Evolutionary conservation across 176 grass and related monocot species (phyloP), one percentile per base, ranked within the genome.

Genomic region (Musa schizocarpa): DNA sequence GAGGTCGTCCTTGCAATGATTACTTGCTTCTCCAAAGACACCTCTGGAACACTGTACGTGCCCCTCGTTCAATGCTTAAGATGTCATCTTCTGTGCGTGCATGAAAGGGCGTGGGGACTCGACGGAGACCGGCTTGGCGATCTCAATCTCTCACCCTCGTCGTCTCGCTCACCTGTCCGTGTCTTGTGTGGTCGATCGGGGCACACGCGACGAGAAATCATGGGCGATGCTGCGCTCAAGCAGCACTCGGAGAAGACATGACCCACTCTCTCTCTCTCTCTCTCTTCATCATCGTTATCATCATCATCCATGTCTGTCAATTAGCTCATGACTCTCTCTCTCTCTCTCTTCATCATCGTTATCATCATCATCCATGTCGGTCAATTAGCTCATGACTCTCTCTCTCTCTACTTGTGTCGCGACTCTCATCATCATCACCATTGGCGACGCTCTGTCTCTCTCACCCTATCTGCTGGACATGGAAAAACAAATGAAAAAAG

Each of bases 161-260:
- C 13, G 0, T 17, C 57, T 62, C 57, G 4, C 57, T 62, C 12
- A 21, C 6, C 57, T 62, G 57, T 61, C 57, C 65, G 68, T 58
- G 56, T 75, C 72, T 81, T 75, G 84, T 82, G 84, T 86, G 84
- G 79, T 86, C 84, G 81, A 86, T 86, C 84, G 82, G 81, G 74
- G 74, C 79, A 86, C 79, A 82, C 62, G 84, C 84, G 54, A 65
- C 59, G 48, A 78, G 84, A 74, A 86, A 86, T 86, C 84, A 82
- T 86, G 56, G 34, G 1, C 26, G 26, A 27, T 27, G 26, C 26
- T 27, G 26, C 26, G 26, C 1, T 27, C 26, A 27, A 27, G 26
- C 26, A 27, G 26, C 34, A 43, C 34, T 43, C 34, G 34, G 34
- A 62, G 57, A n/a, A n/a, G 57, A 62, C 57, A 62, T 20, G 13